Conservation (phyloP, 179 eudicot genomes). For the Pouteria campechiana region DNA sequence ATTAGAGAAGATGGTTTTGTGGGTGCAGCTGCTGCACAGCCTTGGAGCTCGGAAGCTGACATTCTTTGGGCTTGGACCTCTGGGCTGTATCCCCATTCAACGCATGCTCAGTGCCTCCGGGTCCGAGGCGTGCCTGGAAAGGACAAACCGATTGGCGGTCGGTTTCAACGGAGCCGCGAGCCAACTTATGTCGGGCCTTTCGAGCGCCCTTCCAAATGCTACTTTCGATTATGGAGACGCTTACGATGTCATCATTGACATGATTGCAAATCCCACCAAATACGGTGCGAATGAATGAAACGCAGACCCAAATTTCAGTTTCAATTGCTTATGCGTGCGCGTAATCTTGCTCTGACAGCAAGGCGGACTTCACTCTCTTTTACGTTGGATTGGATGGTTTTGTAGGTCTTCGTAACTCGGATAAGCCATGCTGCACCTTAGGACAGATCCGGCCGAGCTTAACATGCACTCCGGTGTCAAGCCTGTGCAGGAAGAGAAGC, state of each 20-base stretch:
- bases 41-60: constrained; percentile 68
- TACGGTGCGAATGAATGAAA: constrained; percentile 50
- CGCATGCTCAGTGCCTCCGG: constrained; percentile 64
- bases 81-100: constrained; percentile 97
- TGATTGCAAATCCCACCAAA: constrained; percentile 56
- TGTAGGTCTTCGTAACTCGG: constrained; percentile 66
- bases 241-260: constrained; percentile 76
- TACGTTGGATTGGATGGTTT: no score
- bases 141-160: constrained; percentile 58
- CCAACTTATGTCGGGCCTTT: constrained; percentile 34
- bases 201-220: constrained; percentile 50
- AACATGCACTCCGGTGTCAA: constrained; percentile 75
- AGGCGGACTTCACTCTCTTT: no score
- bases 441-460: constrained; percentile 82
- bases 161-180: constrained; percentile 45
- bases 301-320: no score
- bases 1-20: no score
- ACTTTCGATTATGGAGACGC: constrained; percentile 68
- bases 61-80: constrained; percentile 86
- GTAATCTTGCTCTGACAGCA: no score
- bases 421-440: constrained; percentile 85
- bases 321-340: no score
- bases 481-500: constrained; percentile 71
- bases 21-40: constrained; percentile 40
- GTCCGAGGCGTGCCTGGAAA: constrained; percentile 62